Conservation (phyloP, 805 yeast species). For the Wickerhamiella azymoides region DNA sequence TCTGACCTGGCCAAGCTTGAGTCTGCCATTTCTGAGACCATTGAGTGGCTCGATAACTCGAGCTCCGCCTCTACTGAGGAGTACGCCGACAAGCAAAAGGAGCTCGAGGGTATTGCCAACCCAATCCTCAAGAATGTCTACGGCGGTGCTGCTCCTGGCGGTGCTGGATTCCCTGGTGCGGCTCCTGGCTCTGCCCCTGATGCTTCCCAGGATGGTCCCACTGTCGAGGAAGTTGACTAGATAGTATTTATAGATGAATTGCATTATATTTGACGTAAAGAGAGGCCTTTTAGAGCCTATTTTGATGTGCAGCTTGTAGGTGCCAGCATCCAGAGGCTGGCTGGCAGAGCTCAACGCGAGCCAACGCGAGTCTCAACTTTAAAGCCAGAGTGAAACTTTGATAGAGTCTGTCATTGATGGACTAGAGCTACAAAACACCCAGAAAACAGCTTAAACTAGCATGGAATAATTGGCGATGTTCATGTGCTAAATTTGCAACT, state of each 20-base stretch:
- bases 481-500: no score
- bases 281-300: no score
- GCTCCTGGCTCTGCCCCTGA: constrained; percentile 46
- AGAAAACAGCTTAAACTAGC: no score
- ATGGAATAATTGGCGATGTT: no score
- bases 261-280: not conserved
- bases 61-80: constrained; percentile 70
- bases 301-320: no score
- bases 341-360: no score
- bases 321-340: no score
- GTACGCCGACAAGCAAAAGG: constrained; percentile 86
- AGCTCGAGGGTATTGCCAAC: constrained; percentile 86
- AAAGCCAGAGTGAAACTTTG: no score
- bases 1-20: constrained; percentile 21
- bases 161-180: constrained; percentile 43
- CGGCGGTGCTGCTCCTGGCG: constrained; percentile 54
- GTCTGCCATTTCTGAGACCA: constrained; percentile 21
- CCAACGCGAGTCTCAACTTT: no score
- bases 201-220: constrained; percentile 44
- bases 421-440: no score
- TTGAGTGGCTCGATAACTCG: constrained; percentile 76
- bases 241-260: constrained; percentile 4
- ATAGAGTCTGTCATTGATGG: no score
- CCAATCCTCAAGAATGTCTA: constrained; percentile 95
- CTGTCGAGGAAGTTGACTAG: constrained; percentile 71